Evolutionary conservation across 768 basidiomycete species (phyloP).

Genomic region (Scleroderma citrinum): DNA sequence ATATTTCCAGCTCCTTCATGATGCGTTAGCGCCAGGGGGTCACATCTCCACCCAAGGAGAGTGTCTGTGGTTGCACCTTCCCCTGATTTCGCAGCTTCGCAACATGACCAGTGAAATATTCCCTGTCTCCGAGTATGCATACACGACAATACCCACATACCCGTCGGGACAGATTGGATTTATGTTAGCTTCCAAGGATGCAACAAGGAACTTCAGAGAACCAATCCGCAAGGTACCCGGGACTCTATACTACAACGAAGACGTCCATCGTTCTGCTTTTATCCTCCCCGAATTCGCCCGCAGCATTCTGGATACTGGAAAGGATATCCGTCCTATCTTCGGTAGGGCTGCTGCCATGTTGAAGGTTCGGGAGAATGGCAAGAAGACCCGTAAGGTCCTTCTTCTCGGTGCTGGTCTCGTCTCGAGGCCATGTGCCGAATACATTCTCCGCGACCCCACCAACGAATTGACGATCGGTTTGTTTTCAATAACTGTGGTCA

Average conservation of each 20-base stretch:
- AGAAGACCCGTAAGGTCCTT: slow-evolving; percentile 59
- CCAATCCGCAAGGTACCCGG: slow-evolving; percentile 66
- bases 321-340: slow-evolving; percentile 67
- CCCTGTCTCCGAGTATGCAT: slow-evolving; percentile 82
- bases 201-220: slow-evolving; percentile 58
- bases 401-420: slow-evolving; percentile 94
- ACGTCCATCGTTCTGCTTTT: slow-evolving; percentile 78
- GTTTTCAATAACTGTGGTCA: slow-evolving; percentile 13
- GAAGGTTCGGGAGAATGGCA: slow-evolving; percentile 27
- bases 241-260: slow-evolving; percentile 81
- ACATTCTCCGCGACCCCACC: slow-evolving; percentile 72
- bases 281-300: slow-evolving; percentile 87
- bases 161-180: slow-evolving; percentile 98
- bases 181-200: slow-evolving; percentile 79
- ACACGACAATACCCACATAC: slow-evolving; percentile 95
- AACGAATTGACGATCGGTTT: slow-evolving; percentile 83
- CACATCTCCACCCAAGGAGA: slow-evolving; percentile 95
- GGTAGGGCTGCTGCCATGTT: slow-evolving; percentile 52
- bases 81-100: slow-evolving; percentile 74
- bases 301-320: slow-evolving; percentile 64
- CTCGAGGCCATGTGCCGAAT: slow-evolving; percentile 91
- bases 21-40: slow-evolving; percentile 84
- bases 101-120: slow-evolving; percentile 68
- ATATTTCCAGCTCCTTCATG: slow-evolving; percentile 92
- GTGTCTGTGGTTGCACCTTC: slow-evolving; percentile 90